Evolutionary conservation across 208 protist genomes (phyloP).

Genomic region (Angomonas deanei): DNA sequence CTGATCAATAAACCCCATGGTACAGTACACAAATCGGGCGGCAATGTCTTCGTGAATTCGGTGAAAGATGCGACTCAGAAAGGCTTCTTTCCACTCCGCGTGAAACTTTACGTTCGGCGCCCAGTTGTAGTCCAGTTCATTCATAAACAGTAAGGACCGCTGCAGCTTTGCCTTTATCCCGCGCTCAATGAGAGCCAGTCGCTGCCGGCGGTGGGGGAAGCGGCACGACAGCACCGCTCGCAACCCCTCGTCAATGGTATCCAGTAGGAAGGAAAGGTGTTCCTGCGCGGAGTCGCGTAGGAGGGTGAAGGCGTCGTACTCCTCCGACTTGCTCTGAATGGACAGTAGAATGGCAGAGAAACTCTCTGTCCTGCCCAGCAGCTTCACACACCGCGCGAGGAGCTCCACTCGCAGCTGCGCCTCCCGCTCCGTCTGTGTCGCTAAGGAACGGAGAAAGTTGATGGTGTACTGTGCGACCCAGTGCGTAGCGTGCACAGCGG

Average conservation of each 20-base stretch:
- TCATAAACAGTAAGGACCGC: constrained; percentile 55
- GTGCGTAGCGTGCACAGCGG: constrained; percentile 53
- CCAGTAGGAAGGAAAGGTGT: constrained; percentile 38
- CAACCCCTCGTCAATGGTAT: constrained; percentile 46
- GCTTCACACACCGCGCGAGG: constrained; percentile 67
- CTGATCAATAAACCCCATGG: constrained; percentile 78
- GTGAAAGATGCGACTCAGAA: constrained; percentile 53
- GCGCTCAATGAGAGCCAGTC: constrained; percentile 37
- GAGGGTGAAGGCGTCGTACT: constrained; percentile 56
- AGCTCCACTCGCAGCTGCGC: constrained; percentile 49
- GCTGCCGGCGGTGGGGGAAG: constrained; percentile 54
- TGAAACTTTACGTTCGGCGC: constrained; percentile 62
- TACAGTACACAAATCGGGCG: constrained; percentile 44
- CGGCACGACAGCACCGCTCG: constrained; percentile 21
- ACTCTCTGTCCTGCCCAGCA: constrained; percentile 59
- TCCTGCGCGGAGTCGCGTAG: constrained; percentile 40
- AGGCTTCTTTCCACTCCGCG: constrained; percentile 58
- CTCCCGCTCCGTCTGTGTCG: constrained; percentile 38
- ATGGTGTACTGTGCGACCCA: constrained; percentile 88
- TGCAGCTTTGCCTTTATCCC: constrained; percentile 52
- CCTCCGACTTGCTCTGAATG: constrained; percentile 49
- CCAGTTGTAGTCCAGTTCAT: constrained; percentile 80
- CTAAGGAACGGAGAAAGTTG: constrained; percentile 56
- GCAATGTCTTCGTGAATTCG: constrained; percentile 59
- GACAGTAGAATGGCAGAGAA: constrained; percentile 66